These are phyloP conservation scores for Pseudogymnoascus sp. DNA, from an alignment of 2,329 filamentous ascomycete species.

Conservation along the genomic window DNA sequence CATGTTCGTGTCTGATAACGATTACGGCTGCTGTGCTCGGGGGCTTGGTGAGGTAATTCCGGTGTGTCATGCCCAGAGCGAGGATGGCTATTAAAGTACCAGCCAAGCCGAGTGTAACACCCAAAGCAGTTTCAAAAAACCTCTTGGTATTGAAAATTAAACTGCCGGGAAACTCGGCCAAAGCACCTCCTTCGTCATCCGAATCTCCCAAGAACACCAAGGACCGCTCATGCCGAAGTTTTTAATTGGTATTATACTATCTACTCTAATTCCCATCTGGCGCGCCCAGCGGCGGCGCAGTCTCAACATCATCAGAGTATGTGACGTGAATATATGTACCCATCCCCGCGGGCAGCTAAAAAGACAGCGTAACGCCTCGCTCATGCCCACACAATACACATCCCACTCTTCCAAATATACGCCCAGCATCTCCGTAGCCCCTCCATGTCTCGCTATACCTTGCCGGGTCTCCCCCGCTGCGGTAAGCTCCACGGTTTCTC, in stretches of 20 bases:
- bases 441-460: not conserved
- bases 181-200: not conserved
- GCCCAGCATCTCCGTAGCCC: not conserved
- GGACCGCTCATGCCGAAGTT: not conserved
- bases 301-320: constrained; percentile 1
- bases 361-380: not conserved
- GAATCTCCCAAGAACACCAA: not conserved
- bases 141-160: not conserved
- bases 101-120: not conserved
- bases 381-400: not conserved
- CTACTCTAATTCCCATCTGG: not conserved
- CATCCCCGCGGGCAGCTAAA: not conserved
- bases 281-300: not conserved
- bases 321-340: constrained; percentile 1
- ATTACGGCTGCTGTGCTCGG: not conserved
- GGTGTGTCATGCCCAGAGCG: not conserved
- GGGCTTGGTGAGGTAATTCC: not conserved
- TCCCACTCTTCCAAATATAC: not conserved
- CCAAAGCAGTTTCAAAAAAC: not conserved
- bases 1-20: not conserved
- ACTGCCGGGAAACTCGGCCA: not conserved
- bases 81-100: not conserved
- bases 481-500: constrained; percentile 5
- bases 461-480: not conserved
- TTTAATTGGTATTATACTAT: constrained; percentile 5